These are phyloP conservation scores for Trifolium subterraneum DNA, from an alignment of 306 rosid genomes.

Conservation along the genomic window DNA sequence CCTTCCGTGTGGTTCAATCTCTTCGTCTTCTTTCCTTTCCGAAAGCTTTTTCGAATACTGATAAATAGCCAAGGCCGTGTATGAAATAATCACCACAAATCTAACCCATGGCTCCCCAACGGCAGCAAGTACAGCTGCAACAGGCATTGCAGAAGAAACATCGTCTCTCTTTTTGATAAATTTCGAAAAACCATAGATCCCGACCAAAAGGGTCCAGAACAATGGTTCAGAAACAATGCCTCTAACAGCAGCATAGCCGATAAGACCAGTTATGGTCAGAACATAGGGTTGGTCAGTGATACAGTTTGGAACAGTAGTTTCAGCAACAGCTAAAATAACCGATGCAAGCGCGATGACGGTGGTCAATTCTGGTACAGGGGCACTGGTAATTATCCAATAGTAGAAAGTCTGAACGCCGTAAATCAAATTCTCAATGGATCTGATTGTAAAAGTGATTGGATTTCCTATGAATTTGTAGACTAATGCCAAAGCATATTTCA, in stretches of 20 bases:
- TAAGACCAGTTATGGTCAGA: slow-evolving; percentile 71
- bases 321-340: slow-evolving; percentile 73
- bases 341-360: slow-evolving; percentile 66
- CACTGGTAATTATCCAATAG: slow-evolving; percentile 72
- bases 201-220: slow-evolving; percentile 83
- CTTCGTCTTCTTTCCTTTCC: slow-evolving; percentile 50
- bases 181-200: slow-evolving; percentile 68
- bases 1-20: slow-evolving; percentile 44
- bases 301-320: slow-evolving; percentile 72
- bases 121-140: slow-evolving; percentile 80
- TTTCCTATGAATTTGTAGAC: slow-evolving; percentile 72
- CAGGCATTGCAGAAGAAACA: slow-evolving; percentile 80
- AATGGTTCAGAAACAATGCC: slow-evolving; percentile 82
- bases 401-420: slow-evolving; percentile 69
- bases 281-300: slow-evolving; percentile 68
- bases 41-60: slow-evolving; percentile 60
- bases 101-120: slow-evolving; percentile 96
- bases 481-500: slow-evolving; percentile 63
- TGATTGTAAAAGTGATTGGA: slow-evolving; percentile 71
- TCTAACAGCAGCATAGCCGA: slow-evolving; percentile 81
- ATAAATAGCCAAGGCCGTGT: slow-evolving; percentile 61
- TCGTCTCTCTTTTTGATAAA: slow-evolving; percentile 67
- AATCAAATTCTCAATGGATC: slow-evolving; percentile 62
- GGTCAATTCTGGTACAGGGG: slow-evolving; percentile 75
- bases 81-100: slow-evolving; percentile 65